These are phyloP conservation scores for Boletellus emodensis DNA, from an alignment of 768 basidiomycete genomes.

Conservation along the genomic window DNA sequence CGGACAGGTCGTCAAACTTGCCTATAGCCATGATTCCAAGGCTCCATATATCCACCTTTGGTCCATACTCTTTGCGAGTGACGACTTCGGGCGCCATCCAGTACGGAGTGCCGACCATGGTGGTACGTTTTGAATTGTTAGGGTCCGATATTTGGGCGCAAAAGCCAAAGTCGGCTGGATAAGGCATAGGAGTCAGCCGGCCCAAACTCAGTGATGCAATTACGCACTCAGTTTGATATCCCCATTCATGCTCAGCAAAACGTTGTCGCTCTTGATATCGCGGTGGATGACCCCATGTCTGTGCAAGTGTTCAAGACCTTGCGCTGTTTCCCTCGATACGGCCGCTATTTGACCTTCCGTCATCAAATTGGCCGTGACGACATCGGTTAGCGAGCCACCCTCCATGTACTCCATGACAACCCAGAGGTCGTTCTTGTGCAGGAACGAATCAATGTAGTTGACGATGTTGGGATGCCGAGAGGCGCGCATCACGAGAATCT, in stretches of 20 bases:
- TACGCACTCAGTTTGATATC: constrained; percentile 97
- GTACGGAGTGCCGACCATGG: constrained; percentile 98
- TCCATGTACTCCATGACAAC: constrained; percentile 99
- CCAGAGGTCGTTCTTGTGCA: constrained; percentile 98
- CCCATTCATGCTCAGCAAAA: constrained; percentile 84
- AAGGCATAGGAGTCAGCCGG: constrained; percentile 2
- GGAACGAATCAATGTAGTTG: constrained; percentile 98
- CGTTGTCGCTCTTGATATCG: constrained; percentile 99
- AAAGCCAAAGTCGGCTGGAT: constrained; percentile 94
- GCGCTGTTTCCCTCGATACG: constrained; percentile 87
- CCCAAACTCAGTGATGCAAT: not conserved
- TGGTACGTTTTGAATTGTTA: constrained; percentile 88
- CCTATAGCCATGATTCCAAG: constrained; percentile 96
- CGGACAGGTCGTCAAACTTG: constrained; percentile 31
- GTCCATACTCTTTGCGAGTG: constrained; percentile 95
- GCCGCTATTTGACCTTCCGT: constrained; percentile 98
- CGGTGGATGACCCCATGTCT: constrained; percentile 96
- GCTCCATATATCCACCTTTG: constrained; percentile 98
- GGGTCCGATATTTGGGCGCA: constrained; percentile 93
- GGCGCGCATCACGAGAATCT: constrained; percentile 98
- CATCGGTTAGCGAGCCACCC: constrained; percentile 90
- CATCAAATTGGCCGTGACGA: constrained; percentile 88
- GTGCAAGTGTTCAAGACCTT: constrained; percentile 93
- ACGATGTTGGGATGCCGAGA: constrained; percentile 98
- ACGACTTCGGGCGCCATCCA: constrained; percentile 99